Base-by-base conservation (phyloP, 164 flowering plant species). In the Macadamia tetraphylla region DNA sequence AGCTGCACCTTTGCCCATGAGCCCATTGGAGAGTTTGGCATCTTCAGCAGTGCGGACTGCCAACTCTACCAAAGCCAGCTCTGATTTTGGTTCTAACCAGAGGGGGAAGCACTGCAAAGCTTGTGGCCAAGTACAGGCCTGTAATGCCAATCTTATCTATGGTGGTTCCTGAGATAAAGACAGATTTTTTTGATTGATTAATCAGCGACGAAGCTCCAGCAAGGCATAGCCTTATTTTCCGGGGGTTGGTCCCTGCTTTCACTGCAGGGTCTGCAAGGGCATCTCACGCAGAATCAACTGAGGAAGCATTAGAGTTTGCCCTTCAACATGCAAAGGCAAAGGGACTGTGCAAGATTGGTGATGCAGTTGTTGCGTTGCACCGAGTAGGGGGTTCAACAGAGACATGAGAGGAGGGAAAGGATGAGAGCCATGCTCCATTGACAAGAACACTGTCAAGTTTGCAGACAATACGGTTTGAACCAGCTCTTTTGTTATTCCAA, bases 131-230 rank as follows among this genome's bases (percentile, higher is more conserved):
- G 77, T 89, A 89, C 76, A 79, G 95, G 74, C 93, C 97, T 0
- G 84, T 88, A 31, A 82, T 85, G 82, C 97, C 95, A 0, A 85
- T 91, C 29, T 63, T 91, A 63, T 91, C 93, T 35, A 93, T 88
- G 58, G 91, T 89, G 61, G 93, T 91, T 11, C 97, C 97, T 12
- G 91, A 86, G 74, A 79, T 91, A 52, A 82, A 79, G 80, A 83
- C 95, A 2, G 97, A 91, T 68, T 82, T 80, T 2, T 87, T 89
- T 69, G 84, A 88, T 60, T 91, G 95, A 93, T 79, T 82, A 32
- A 84, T 88, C 85, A 89, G 93, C 57, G 90, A 89, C 67, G 95
- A 89, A 71, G 75, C 93, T 66, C 97, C 97, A 2, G 97, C 97
- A 9, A 85, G 94, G 85, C 97, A 91, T 65, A 89, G 94, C 71